phyloP scores from a whole-genome alignment of 2,329 filamentous ascomycete species.

The Colletotrichum horii region DNA sequence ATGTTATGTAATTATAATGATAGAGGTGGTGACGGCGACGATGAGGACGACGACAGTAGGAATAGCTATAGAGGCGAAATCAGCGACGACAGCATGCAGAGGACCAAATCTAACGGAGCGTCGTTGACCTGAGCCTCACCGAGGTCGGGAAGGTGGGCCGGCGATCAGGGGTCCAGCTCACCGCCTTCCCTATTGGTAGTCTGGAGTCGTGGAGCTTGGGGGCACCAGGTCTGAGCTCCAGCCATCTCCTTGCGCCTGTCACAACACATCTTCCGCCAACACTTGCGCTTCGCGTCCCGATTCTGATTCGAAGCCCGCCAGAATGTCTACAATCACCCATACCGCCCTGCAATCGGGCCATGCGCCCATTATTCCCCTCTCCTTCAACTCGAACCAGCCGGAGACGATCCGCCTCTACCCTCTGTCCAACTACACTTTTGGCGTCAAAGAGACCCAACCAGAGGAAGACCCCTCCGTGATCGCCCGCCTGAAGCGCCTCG shows the following conservation, averaged over 20 bases:
- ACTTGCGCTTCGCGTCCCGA: not conserved
- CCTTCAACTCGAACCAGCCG: conserved; percentile 90
- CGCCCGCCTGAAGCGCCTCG: conserved; percentile 89
- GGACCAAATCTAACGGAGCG: not conserved
- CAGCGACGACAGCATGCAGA: not conserved
- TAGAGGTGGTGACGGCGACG: not conserved
- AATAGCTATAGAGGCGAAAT: not conserved
- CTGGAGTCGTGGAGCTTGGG: not conserved
- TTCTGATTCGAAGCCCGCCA: conserved; percentile 13
- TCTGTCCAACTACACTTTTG: conserved; percentile 98
- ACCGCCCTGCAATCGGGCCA: conserved; percentile 78
- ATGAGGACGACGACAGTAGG: not conserved
- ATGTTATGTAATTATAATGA: not conserved
- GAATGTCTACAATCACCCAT: conserved; percentile 85
- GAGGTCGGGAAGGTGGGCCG: not conserved
- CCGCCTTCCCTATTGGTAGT: not conserved
- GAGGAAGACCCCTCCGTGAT: conserved; percentile 97
- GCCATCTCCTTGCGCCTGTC: not conserved
- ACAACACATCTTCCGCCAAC: not conserved
- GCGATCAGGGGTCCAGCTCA: not conserved
- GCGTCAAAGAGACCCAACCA: conserved; percentile 96
- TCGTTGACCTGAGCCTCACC: not conserved
- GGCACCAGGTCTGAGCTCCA: not conserved
- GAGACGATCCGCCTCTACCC: conserved; percentile 90
- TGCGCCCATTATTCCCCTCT: conserved; percentile 78